Conservation (phyloP, 495 filamentous ascomycete species). For the Aspergillus cristatus region DNA sequence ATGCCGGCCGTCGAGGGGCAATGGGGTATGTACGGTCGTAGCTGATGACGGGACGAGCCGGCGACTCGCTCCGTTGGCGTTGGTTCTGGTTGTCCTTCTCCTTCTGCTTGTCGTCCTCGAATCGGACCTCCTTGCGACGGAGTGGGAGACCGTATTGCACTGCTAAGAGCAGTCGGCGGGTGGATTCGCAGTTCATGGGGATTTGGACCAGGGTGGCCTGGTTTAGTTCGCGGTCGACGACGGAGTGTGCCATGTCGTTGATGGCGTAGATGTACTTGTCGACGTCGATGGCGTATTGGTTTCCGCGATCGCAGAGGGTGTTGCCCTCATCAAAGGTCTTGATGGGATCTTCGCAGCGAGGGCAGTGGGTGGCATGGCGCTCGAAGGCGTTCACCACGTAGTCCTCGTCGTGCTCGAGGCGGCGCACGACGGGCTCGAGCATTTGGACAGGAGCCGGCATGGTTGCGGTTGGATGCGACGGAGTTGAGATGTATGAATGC, state of each 20-base stretch:
- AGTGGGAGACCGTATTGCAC: conserved; percentile 39
- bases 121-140: conserved; percentile 17
- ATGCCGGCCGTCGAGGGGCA: conserved; percentile 19
- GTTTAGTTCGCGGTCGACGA: conserved; percentile 35
- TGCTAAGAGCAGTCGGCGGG: conserved; percentile 37
- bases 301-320: conserved; percentile 41
- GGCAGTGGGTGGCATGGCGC: conserved; percentile 34
- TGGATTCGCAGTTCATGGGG: conserved; percentile 27
- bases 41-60: conserved; percentile 20
- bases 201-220: conserved; percentile 40
- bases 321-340: conserved; percentile 22
- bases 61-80: conserved; percentile 9
- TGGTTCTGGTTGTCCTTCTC: neutral
- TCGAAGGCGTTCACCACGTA: conserved; percentile 31
- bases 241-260: conserved; percentile 38
- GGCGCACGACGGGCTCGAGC: conserved; percentile 27
- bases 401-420: conserved; percentile 35
- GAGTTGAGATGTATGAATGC: conserved; percentile 8
- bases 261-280: conserved; percentile 40
- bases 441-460: conserved; percentile 26
- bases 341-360: conserved; percentile 30
- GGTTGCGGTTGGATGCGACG: conserved; percentile 20
- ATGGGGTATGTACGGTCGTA: conserved; percentile 36
- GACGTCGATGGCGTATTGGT: conserved; percentile 36
- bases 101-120: neutral